Conservation (phyloP, 345 rosid species). For the Salix caprea region DNA sequence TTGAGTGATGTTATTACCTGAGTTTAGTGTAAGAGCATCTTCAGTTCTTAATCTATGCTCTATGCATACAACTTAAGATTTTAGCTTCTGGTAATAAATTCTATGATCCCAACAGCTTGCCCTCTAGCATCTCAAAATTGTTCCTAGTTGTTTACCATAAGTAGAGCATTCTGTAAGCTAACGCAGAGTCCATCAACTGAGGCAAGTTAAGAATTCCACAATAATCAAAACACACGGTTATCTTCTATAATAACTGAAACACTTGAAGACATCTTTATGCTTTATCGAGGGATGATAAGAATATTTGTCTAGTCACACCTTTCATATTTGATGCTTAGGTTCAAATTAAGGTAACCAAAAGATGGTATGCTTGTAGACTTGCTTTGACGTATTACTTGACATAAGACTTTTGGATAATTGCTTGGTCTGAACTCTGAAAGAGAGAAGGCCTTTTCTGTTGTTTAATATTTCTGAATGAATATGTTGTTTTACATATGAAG, state of each 20-base stretch:
- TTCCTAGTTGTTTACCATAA: background rate
- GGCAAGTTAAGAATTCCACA: background rate
- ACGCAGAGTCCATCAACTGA: background rate
- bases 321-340: background rate
- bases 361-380: background rate
- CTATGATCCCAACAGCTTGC: background rate
- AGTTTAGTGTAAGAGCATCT: background rate
- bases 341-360: background rate
- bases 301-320: background rate
- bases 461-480: background rate
- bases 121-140: background rate
- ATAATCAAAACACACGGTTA: background rate
- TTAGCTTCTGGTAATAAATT: background rate
- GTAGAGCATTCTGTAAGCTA: background rate
- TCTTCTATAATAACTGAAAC: background rate
- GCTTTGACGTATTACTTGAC: background rate
- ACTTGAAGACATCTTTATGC: background rate
- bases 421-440: background rate
- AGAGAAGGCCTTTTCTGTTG: background rate
- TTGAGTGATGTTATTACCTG: too few relatives aligned
- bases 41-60: background rate
- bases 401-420: background rate
- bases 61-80: background rate
- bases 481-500: constrained; percentile 34
- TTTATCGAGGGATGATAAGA: background rate